phyloP scores from a whole-genome alignment of 768 basidiomycete genomes.

The Lactarius tabidus region DNA sequence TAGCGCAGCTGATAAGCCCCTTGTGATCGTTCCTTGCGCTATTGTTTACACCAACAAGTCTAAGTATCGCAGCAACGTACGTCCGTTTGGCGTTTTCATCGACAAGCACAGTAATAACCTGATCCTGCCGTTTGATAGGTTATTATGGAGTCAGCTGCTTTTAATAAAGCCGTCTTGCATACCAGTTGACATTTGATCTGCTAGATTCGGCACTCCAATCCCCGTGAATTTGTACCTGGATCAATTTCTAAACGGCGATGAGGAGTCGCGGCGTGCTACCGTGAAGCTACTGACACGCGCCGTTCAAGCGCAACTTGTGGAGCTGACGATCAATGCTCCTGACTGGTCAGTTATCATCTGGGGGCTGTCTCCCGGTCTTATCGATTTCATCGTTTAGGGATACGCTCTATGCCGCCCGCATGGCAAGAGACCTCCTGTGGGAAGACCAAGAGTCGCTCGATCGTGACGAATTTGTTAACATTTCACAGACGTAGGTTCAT shows the following conservation, averaged over 20 bases:
- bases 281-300: slow-evolving; percentile 81
- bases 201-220: slow-evolving; percentile 82
- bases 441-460: slow-evolving; percentile 70
- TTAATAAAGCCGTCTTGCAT: background rate
- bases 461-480: slow-evolving; percentile 73
- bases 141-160: slow-evolving; percentile 61
- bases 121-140: slow-evolving; percentile 40
- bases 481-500: slow-evolving; percentile 83
- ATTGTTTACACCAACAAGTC: slow-evolving; percentile 96
- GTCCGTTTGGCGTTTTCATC: slow-evolving; percentile 31
- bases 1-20: slow-evolving; percentile 37
- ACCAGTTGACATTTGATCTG: slow-evolving; percentile 8
- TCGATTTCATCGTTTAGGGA: slow-evolving; percentile 55
- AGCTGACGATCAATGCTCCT: slow-evolving; percentile 84
- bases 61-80: slow-evolving; percentile 86
- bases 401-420: slow-evolving; percentile 82
- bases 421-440: slow-evolving; percentile 95
- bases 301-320: slow-evolving; percentile 66
- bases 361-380: background rate
- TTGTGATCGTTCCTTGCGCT: slow-evolving; percentile 73
- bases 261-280: slow-evolving; percentile 67
- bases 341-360: slow-evolving; percentile 67
- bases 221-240: slow-evolving; percentile 66
- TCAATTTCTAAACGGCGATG: slow-evolving; percentile 67
- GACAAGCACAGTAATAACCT: background rate